Base-by-base conservation (phyloP, 495 filamentous ascomycete species). In the Achaetomiella virescens region DNA sequence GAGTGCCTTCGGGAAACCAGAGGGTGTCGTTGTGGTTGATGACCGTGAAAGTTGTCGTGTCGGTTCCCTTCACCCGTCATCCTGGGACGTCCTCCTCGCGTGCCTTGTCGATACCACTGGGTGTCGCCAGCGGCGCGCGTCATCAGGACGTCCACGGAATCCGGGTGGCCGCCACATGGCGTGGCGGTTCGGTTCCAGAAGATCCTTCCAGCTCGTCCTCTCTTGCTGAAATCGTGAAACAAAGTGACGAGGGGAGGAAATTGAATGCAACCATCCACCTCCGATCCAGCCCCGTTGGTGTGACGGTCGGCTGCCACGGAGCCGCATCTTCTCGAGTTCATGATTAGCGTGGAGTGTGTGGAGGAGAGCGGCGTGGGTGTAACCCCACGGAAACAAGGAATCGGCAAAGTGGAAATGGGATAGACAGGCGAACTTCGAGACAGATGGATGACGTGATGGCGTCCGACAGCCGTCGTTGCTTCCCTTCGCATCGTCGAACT, bases 151-250 rank as follows among this genome's bases (percentile, higher is more conserved):
- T 17, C 18, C 6, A n/a, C 14, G 37, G 48, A 6, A 29, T 12
- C 15, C 12, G 40, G 38, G 48, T 51, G 48, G 48, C 48, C 48
- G 48, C 48, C 48, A 51, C 48, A 51, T 51, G 45, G 45, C 45
- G 18, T 14, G 36, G 27, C 27, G 27, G 27, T 31, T 31, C n/a
- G n/a, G n/a, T n/a, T n/a, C n/a, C n/a, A n/a, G 10, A 20, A 22
- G n/a, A 8, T 18, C 6, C 38, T 15, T 15, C 38, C 38, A 41
- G 15, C 38, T 18, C 17, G 15, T 17, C 36, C 14, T 41, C 18
- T 17, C 38, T 41, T 15, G 8, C 41, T 15, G 8, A 10, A n/a
- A 15, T 18, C 9, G 45, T 47, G 45, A 47, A 47, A 47, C 45
- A 47, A 24, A 5, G 10, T 15, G 25, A 31, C 15, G 15, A 27